A percentile compares a stretch with the other conserved stretches of the same genome.
phyloP scores from a whole-genome alignment of 805 yeast genomes.

The Kodamaea fukazawae region DNA sequence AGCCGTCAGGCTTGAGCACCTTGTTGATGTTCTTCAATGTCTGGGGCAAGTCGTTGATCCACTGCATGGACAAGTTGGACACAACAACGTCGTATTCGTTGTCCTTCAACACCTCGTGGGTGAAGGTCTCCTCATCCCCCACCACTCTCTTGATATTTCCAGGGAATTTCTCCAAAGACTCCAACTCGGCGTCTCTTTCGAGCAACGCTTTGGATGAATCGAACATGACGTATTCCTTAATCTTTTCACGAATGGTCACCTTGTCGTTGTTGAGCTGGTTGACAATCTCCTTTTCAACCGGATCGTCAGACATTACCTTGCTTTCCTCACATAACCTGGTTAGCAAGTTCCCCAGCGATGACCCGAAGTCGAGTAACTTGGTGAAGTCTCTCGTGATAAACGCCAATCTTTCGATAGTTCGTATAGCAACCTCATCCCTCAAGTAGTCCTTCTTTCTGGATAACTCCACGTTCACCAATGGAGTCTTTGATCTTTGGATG shows the following conservation, averaged over 20 bases:
- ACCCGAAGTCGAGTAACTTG: constrained; percentile 67
- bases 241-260: constrained; percentile 47
- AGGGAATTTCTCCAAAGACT: constrained; percentile 33
- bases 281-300: constrained; percentile 37
- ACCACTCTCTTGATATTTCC: constrained; percentile 49
- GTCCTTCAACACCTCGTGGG: constrained; percentile 36
- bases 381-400: constrained; percentile 65
- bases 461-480: constrained; percentile 38
- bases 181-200: constrained; percentile 44
- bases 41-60: constrained; percentile 83
- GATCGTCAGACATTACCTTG: constrained; percentile 22
- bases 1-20: constrained; percentile 72
- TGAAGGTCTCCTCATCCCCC: constrained; percentile 66
- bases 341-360: constrained; percentile 65
- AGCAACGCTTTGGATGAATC: constrained; percentile 60
- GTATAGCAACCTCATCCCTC: constrained; percentile 67
- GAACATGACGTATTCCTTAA: constrained; percentile 58
- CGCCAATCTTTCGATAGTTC: constrained; percentile 72
- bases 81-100: constrained; percentile 65
- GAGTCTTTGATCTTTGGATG: constrained; percentile 57
- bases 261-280: constrained; percentile 52
- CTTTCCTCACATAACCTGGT: constrained; percentile 34
- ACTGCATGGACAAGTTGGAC: constrained; percentile 71
- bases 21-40: constrained; percentile 54
- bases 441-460: constrained; percentile 66